These are phyloP conservation scores for Sugiyamaella mastotermitis DNA, from an alignment of 805 yeast species.

Conservation along the genomic window DNA sequence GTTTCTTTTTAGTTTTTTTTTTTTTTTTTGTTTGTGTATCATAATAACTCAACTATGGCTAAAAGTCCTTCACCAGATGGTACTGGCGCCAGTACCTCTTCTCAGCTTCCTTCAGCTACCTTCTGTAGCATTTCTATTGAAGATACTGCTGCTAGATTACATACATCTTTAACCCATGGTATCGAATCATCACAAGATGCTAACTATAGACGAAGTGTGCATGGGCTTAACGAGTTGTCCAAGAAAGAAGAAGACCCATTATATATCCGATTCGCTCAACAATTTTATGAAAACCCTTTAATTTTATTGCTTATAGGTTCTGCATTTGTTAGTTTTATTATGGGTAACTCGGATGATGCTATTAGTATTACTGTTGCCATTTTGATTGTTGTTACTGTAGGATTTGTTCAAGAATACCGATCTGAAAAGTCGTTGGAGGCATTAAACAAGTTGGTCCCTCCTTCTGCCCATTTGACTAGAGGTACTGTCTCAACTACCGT, in stretches of 20 bases:
- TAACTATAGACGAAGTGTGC: conserved; percentile 58
- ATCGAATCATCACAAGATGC: conserved; percentile 66
- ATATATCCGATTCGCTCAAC: conserved; percentile 63
- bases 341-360: conserved; percentile 97
- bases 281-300: conserved; percentile 86
- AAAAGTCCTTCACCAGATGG: too few species aligned
- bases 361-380: conserved; percentile 90
- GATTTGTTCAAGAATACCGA: conserved; percentile 94
- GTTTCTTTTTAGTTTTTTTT: too few species aligned
- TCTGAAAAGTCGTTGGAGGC: conserved; percentile 94
- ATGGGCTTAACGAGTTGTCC: conserved; percentile 77
- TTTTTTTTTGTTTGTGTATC: too few species aligned
- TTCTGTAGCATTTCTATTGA: conserved; percentile 58
- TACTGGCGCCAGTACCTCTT: too few species aligned
- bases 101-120: conserved; percentile 48
- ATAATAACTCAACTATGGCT: too few species aligned
- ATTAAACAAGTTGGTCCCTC: conserved; percentile 87
- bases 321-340: conserved; percentile 75
- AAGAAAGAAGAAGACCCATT: conserved; percentile 72
- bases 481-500: conserved; percentile 73
- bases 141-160: conserved; percentile 57
- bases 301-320: conserved; percentile 85
- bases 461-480: conserved; percentile 89
- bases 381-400: conserved; percentile 89
- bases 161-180: conserved; percentile 58